These are phyloP conservation scores for Ogataea methylovora DNA, from an alignment of 805 yeast species.

Conservation along the genomic window DNA sequence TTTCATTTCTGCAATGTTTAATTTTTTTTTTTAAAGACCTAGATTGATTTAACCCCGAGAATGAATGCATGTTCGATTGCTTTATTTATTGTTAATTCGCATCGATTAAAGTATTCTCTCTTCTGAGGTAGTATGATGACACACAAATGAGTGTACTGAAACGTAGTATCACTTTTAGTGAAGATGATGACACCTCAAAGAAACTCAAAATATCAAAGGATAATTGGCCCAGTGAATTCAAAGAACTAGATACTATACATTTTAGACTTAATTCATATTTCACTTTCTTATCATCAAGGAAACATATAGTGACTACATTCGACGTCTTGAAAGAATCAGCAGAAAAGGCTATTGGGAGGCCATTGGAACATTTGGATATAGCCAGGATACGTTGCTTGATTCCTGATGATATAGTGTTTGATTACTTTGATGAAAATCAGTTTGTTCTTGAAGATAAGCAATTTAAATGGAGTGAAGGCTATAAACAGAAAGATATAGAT, in stretches of 20 bases:
- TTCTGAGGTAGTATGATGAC: too few species aligned
- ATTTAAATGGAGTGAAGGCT: constrained; percentile 40
- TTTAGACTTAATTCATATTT: constrained; percentile 50
- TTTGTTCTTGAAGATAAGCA: constrained; percentile 38
- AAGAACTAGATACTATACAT: constrained; percentile 39
- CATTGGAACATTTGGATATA: constrained; percentile 44
- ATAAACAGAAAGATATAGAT: constrained; percentile 48
- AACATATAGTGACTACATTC: constrained; percentile 52
- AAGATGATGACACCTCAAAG: too few species aligned
- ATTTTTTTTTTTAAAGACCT: too few species aligned
- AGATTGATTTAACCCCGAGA: too few species aligned
- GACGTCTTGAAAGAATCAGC: constrained; percentile 45
- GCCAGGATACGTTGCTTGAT: constrained; percentile 55
- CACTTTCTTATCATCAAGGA: constrained; percentile 55
- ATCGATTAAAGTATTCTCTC: too few species aligned
- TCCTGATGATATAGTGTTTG: constrained; percentile 64
- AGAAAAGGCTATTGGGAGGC: constrained; percentile 39
- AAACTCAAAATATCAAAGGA: neutral
- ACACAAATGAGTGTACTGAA: too few species aligned
- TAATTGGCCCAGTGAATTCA: constrained; percentile 23
- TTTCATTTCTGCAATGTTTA: too few species aligned
- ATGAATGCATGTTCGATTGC: too few species aligned
- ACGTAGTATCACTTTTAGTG: too few species aligned
- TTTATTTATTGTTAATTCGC: too few species aligned
- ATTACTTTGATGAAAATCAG: constrained; percentile 73